phyloP scores from a whole-genome alignment of 139 green algal species.

The Yamagishiella unicocca region DNA sequence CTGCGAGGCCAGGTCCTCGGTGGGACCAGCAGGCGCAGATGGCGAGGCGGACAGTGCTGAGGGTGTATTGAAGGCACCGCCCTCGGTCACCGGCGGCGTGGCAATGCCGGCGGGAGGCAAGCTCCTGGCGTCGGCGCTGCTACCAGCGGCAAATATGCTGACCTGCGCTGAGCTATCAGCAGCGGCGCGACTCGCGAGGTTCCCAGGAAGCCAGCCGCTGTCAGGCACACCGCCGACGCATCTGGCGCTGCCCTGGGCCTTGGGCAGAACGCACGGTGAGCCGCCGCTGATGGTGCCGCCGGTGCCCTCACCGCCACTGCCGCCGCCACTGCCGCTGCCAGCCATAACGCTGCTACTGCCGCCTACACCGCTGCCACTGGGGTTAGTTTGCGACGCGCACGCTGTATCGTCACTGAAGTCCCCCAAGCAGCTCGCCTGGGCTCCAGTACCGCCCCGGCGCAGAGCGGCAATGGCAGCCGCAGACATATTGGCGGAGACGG shows the following conservation, averaged over 20 bases:
- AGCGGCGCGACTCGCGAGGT: no score
- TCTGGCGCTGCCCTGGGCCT: neutral
- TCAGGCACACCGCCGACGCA: neutral
- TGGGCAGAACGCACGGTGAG: neutral
- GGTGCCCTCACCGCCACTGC: neutral
- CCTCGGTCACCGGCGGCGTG: no score
- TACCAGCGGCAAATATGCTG: no score
- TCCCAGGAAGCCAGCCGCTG: slow-evolving; percentile 4
- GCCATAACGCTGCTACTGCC: neutral
- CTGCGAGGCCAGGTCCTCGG: no score
- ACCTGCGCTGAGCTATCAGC: no score
- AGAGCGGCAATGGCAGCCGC: no score
- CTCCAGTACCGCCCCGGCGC: neutral
- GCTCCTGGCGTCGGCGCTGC: no score
- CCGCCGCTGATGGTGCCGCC: neutral
- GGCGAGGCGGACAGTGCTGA: no score
- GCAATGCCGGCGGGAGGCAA: no score
- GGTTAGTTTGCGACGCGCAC: neutral
- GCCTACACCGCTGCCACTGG: neutral
- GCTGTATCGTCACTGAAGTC: slow-evolving; percentile 34
- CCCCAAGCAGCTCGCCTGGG: neutral
- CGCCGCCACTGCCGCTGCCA: neutral
- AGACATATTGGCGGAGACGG: neutral
- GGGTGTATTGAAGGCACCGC: no score
- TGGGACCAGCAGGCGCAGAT: no score